Base-by-base conservation (phyloP, 2,329 filamentous ascomycete genomes). In the Penicillium thymicola region DNA sequence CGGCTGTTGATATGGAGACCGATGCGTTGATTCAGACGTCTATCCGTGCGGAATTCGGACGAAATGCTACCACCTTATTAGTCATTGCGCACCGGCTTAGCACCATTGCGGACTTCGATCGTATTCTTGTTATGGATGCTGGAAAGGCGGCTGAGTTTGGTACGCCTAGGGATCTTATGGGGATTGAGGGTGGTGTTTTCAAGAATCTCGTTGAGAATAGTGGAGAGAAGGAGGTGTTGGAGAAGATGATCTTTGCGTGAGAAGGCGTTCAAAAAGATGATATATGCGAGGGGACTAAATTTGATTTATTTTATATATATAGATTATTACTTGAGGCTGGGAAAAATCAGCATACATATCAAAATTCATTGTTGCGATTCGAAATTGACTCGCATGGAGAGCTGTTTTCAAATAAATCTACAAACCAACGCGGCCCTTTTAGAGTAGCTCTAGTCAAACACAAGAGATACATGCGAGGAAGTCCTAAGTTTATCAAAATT, bases 81-180 rank as follows among this genome's bases (percentile, higher is more conserved):
- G 88, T 90, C 18, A 91, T 92, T 69, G 89, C 89, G 2, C 89
- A 92, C 67, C 81, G 89, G 2, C 76, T 92, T 48, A 89, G 86
- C 70, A 91, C 89, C 0, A 89, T 92, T 73, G 87, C 85, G 2
- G 88, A 91, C 71, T 90, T 90, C 66, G 88, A 91, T 70, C 82
- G 84, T 55, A 88, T 92, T 56, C 76, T 91, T 16, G 88, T 92
- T 4, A 77, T 92, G 62, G 83, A 83, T 59, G 87, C 89, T 38
- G 89, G 89, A 1, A 75, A 75, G 37, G 87, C 88, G 0, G 82
- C 85, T 16, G 89, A 91, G 74, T 90, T 83, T 72, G 89, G 87
- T 3, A 77, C 77, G 4, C 88, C 88, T 1, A 77, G 70, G 62
- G 83, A 88, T 66, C 72, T 91, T 53, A 86, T 87, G 63, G 53